Evolutionary conservation across 345 rosid genomes (phyloP).

Genomic region (Dipteronia dyeriana): DNA sequence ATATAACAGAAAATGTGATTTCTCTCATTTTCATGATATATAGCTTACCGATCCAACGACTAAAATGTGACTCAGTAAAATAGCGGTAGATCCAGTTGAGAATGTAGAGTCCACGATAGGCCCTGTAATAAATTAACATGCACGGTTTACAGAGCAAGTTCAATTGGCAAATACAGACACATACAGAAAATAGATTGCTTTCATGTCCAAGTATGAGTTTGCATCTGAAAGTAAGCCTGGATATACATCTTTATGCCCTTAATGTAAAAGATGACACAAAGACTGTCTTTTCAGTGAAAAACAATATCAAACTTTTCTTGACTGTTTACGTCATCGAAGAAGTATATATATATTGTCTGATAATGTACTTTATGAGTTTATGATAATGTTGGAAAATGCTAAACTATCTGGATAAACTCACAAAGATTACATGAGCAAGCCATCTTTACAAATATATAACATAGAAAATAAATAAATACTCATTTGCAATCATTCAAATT

Average conservation of each 20-base stretch:
- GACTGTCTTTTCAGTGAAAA: background rate
- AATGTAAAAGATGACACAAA: background rate
- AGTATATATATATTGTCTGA: background rate
- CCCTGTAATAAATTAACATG: slow-evolving; percentile 52
- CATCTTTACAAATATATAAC: background rate
- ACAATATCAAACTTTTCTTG: background rate
- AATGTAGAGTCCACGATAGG: slow-evolving; percentile 84
- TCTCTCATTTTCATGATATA: slow-evolving; percentile 6
- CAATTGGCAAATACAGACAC: slow-evolving; percentile 1
- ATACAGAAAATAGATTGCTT: background rate
- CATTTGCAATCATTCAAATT: background rate
- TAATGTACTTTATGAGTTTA: background rate
- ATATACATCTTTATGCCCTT: background rate
- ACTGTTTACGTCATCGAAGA: background rate
- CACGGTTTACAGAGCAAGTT: background rate
- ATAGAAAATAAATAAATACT: background rate
- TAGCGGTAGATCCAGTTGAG: slow-evolving; percentile 89
- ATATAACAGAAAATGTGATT: background rate
- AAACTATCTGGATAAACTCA: background rate
- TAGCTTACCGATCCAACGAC: slow-evolving; percentile 75
- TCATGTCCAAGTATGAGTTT: background rate
- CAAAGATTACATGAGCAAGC: background rate
- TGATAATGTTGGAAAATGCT: background rate
- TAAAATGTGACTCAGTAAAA: slow-evolving; percentile 58
- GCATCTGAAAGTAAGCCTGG: background rate